Conservation (phyloP, 2,329 filamentous ascomycete genomes). For the Fonsecaea monophora region DNA sequence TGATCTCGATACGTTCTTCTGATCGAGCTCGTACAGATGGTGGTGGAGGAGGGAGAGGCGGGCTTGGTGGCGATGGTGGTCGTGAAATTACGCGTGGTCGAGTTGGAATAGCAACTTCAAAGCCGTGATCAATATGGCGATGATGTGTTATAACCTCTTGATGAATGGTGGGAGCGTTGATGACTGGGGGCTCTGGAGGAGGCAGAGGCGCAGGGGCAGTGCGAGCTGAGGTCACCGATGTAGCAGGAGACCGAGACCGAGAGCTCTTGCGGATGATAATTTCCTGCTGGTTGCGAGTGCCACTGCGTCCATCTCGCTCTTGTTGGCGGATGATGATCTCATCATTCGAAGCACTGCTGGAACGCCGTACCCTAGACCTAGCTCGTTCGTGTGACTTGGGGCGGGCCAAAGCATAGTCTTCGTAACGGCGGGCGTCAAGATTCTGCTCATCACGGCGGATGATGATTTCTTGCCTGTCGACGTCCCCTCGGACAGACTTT, state of each 20-base stretch:
- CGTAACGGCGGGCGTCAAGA: slow-evolving; percentile 30
- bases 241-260: slow-evolving; percentile 38
- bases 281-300: slow-evolving; percentile 40
- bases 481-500: slow-evolving; percentile 32
- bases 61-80: slow-evolving; percentile 51
- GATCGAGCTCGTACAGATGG: slow-evolving; percentile 45
- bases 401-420: slow-evolving; percentile 40
- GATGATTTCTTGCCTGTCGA: slow-evolving; percentile 41
- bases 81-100: slow-evolving; percentile 44
- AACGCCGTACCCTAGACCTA: slow-evolving; percentile 40
- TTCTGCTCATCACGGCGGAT: slow-evolving; percentile 51
- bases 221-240: slow-evolving; percentile 44
- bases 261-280: slow-evolving; percentile 50
- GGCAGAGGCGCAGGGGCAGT: slow-evolving; percentile 62
- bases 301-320: slow-evolving; percentile 44
- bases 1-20: slow-evolving; percentile 63
- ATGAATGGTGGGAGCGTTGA: slow-evolving; percentile 80
- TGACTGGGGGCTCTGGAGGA: slow-evolving; percentile 64
- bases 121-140: slow-evolving; percentile 84
- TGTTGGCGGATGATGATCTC: slow-evolving; percentile 52
- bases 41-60: slow-evolving; percentile 44
- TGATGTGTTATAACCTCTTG: slow-evolving; percentile 90
- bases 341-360: slow-evolving; percentile 42
- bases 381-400: slow-evolving; percentile 40
- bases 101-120: slow-evolving; percentile 41